Conservation (phyloP, 148 eudicot genomes). For the Silene conica region DNA sequence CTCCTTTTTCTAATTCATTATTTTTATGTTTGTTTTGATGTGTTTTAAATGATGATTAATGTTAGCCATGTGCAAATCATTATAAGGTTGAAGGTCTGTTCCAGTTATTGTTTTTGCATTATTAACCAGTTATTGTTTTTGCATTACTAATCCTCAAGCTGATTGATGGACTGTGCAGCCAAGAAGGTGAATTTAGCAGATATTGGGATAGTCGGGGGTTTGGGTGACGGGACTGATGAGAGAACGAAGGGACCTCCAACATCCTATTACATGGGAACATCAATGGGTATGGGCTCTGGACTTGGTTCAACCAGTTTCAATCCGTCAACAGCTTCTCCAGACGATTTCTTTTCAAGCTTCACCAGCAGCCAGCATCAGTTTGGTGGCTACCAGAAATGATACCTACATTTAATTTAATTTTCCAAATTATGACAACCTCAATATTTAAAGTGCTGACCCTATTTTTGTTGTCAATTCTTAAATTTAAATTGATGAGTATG, state of each 20-base stretch:
- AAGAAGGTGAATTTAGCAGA: conserved; percentile 80
- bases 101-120: not conserved
- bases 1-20: too few species aligned
- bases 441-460: not conserved
- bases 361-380: conserved; percentile 48
- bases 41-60: too few species aligned
- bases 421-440: not conserved
- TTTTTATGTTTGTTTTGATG: too few species aligned
- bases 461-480: not conserved
- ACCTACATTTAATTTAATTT: conserved; percentile 6
- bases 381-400: conserved; percentile 57
- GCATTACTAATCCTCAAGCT: not conserved
- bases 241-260: conserved; percentile 56
- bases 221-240: conserved; percentile 58
- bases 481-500: too few species aligned
- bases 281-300: conserved; percentile 71
- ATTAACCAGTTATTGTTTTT: not conserved
- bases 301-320: conserved; percentile 43
- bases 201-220: conserved; percentile 74
- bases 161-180: conserved; percentile 46
- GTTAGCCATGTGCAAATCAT: too few species aligned
- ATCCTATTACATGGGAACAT: conserved; percentile 67
- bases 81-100: not conserved
- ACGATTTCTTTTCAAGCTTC: conserved; percentile 54
- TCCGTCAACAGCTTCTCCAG: conserved; percentile 31